These are phyloP conservation scores for Skeletonema marinoi DNA, from an alignment of 108 stramenopile species.

Conservation along the genomic window DNA sequence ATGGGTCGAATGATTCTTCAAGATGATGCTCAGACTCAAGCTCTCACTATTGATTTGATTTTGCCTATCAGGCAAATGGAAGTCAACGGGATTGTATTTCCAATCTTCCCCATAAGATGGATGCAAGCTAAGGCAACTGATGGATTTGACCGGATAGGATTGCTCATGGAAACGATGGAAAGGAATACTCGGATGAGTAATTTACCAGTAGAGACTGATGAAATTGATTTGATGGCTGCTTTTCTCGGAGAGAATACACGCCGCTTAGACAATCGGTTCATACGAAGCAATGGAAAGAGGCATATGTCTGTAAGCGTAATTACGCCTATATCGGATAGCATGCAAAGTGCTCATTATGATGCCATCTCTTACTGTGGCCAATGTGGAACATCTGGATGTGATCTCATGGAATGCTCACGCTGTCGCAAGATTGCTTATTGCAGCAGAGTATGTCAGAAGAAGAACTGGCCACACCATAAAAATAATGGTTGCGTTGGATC, in stretches of 20 bases:
- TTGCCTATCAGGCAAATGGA: conserved; percentile 7
- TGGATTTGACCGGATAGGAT: neutral
- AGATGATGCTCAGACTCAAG: conserved; percentile 10
- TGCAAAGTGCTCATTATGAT: conserved; percentile 10
- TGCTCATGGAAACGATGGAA: neutral
- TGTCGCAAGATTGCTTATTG: conserved; percentile 4
- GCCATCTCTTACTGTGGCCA: neutral
- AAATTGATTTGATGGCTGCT: conserved; percentile 1
- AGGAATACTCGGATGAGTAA: conserved; percentile 6
- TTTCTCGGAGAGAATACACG: neutral
- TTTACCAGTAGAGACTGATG: neutral
- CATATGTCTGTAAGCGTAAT: conserved; percentile 15
- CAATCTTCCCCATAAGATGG: neutral
- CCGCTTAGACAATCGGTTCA: neutral
- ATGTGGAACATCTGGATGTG: conserved; percentile 10
- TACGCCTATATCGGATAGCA: neutral
- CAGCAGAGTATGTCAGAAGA: neutral
- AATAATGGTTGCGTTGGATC: neutral
- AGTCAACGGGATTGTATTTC: neutral
- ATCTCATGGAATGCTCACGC: neutral
- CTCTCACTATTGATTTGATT: conserved; percentile 9
- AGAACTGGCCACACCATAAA: conserved; percentile 8
- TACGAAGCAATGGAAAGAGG: neutral
- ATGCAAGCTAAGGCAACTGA: conserved; percentile 3
- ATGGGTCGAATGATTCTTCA: conserved; percentile 5